Conservation (phyloP, 2,329 filamentous ascomycete species). For the Pseudocercospora cruenta region DNA sequence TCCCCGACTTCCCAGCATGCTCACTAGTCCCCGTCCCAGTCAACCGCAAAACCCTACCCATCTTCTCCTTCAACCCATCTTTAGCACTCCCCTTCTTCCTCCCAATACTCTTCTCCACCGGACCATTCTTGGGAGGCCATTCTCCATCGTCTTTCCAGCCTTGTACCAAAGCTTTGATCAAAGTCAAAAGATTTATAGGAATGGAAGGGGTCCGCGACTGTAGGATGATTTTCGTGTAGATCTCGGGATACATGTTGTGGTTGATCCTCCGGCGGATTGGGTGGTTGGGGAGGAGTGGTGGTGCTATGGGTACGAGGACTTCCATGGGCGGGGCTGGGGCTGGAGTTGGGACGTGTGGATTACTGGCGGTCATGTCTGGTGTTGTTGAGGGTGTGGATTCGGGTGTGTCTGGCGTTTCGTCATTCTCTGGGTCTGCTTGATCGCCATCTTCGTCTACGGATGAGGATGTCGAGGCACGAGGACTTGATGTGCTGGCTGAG, state of each 20-base stretch:
- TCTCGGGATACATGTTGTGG: slow-evolving; percentile 72
- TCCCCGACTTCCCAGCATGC: background rate
- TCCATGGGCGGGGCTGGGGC: slow-evolving; percentile 16
- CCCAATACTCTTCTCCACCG: slow-evolving; percentile 50
- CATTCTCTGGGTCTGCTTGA: background rate
- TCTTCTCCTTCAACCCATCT: slow-evolving; percentile 44
- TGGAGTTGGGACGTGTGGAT: slow-evolving; percentile 8
- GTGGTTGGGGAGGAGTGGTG: slow-evolving; percentile 75
- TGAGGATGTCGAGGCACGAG: slow-evolving; percentile 46
- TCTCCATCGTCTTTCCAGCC: slow-evolving; percentile 94
- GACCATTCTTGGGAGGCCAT: slow-evolving; percentile 73
- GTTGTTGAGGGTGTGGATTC: slow-evolving; percentile 23
- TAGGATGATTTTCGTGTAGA: slow-evolving; percentile 87
- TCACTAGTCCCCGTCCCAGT: slow-evolving; percentile 24
- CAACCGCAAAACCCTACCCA: slow-evolving; percentile 48
- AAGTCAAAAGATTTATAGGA: slow-evolving; percentile 82
- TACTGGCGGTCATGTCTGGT: slow-evolving; percentile 15
- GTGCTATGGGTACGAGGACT: slow-evolving; percentile 69
- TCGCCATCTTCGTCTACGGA: slow-evolving; percentile 5
- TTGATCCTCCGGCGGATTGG: slow-evolving; percentile 77
- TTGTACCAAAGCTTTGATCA: slow-evolving; percentile 77
- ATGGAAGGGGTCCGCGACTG: slow-evolving; percentile 80
- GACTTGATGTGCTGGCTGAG: slow-evolving; percentile 24
- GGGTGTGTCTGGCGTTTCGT: slow-evolving; percentile 21
- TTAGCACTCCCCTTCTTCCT: slow-evolving; percentile 40